Base-by-base conservation (phyloP, 345 rosid species). In the Gossypium anomalum region DNA sequence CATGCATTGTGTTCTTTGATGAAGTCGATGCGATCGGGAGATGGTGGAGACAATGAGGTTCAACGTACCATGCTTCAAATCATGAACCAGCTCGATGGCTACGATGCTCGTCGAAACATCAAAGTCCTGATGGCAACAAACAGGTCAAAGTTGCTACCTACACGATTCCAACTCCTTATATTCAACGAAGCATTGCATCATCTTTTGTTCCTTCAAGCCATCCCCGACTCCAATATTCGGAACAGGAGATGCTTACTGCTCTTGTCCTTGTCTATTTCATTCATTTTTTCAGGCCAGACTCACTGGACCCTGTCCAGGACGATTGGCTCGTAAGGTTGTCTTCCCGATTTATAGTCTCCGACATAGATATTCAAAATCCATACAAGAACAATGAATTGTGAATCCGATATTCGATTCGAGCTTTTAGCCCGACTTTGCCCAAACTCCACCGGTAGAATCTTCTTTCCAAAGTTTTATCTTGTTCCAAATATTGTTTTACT, bases 1-100 rank as follows among this genome's bases (percentile, higher is more conserved):
- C 61, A 57, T 57, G 61, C 61, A 57, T 11, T 57, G 61, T 57
- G 10, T 57, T 57, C 61, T 57, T 57, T 57, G 61, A 57, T 57
- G 61, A 57, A 57, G 61, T 57, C 22, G 61, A 57, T 22, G 61
- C 61, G 15, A 57, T 57, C 11, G 61, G 61, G 22, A 16, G 61
- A 20, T 12, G 61, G 61, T 22, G 61, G 61, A 57, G 61, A 57
- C 61, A 22, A 22, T 57, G 61, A 57, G 61, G 61, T 57, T 57
- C 61, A 57, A 14, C 29, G 61, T 6, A 57, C 61, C 61, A 57
- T 57, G 61, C 29, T 57, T 57, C 27, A 57, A 57, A 57, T 57
- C 4, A 29, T 57, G 12, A 57, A 57, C 61, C 61, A 57, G 61
- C 61, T 57, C 10, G 61, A 57, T 57, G 61, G 61, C 61, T 57